Percentiles rank a stretch among this genome's conserved stretches.
Evolutionary conservation across 768 basidiomycete species (phyloP).

Genomic region (Tephrocybe sp.): DNA sequence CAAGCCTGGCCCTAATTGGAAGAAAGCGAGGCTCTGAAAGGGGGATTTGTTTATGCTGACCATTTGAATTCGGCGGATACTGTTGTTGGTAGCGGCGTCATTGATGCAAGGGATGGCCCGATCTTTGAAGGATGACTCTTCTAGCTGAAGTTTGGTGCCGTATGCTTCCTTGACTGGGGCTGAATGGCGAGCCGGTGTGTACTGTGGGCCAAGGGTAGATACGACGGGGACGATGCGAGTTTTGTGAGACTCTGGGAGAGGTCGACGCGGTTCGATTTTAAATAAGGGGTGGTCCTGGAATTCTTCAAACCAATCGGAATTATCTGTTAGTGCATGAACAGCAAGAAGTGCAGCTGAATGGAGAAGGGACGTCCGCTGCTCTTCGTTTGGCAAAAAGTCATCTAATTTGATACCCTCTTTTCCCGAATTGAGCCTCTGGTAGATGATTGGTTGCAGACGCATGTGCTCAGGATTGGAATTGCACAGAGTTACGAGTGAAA

Average conservation of each 20-base stretch:
- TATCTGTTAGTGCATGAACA: background rate
- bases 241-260: background rate
- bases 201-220: conserved; percentile 1
- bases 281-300: conserved; percentile 1
- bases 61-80: background rate
- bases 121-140: background rate
- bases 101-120: conserved; percentile 5
- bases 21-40: background rate
- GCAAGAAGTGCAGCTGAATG: background rate
- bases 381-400: background rate
- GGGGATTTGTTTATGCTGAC: background rate
- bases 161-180: background rate
- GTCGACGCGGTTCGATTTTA: background rate
- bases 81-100: conserved; percentile 1
- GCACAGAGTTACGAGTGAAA: background rate
- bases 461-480: background rate
- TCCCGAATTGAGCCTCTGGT: background rate
- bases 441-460: background rate
- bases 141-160: background rate
- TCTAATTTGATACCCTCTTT: background rate
- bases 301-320: background rate
- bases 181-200: background rate
- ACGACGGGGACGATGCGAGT: background rate
- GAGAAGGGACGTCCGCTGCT: conserved; percentile 1
- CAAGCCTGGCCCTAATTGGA: background rate